Percentiles rank a stretch among this genome's conserved stretches.
Conservation (phyloP, 257 asterid genomes). For the Solanum corneliomulleri region DNA sequence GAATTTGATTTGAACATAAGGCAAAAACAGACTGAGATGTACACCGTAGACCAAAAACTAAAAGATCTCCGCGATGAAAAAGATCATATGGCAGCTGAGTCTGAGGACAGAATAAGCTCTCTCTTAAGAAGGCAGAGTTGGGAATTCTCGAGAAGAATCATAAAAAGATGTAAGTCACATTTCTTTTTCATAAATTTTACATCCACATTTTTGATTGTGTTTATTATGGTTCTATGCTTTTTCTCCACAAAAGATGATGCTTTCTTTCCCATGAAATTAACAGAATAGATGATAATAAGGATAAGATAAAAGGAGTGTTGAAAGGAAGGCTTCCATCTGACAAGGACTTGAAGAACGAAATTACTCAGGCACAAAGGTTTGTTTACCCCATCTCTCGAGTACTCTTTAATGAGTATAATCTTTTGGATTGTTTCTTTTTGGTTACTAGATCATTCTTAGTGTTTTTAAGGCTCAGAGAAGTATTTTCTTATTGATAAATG, state of each 20-base stretch:
- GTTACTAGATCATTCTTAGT: neutral
- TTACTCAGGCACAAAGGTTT: constrained; percentile 73
- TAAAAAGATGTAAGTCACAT: constrained; percentile 30
- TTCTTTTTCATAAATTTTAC: constrained; percentile 6
- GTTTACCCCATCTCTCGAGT: neutral
- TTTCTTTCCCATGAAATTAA: constrained; percentile 10
- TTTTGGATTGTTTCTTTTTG: neutral
- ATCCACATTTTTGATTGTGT: neutral
- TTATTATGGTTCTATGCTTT: neutral
- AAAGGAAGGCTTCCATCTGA: constrained; percentile 95
- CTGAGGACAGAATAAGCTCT: constrained; percentile 71
- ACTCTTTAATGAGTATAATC: neutral
- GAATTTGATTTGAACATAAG: constrained; percentile 31
- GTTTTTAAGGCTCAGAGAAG: neutral
- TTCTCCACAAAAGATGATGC: neutral
- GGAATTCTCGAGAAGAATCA: constrained; percentile 67
- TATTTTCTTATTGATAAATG: neutral
- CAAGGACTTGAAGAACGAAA: constrained; percentile 82
- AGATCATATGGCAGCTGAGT: constrained; percentile 63
- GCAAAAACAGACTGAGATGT: constrained; percentile 46
- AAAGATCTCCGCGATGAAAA: constrained; percentile 45
- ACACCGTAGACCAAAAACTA: constrained; percentile 48
- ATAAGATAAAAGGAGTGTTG: constrained; percentile 62
- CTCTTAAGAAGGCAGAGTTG: constrained; percentile 64
- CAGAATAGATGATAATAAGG: constrained; percentile 83